Evolutionary conservation across 139 green algal genomes (phyloP).

Genomic region (Coelastrella sp.): DNA sequence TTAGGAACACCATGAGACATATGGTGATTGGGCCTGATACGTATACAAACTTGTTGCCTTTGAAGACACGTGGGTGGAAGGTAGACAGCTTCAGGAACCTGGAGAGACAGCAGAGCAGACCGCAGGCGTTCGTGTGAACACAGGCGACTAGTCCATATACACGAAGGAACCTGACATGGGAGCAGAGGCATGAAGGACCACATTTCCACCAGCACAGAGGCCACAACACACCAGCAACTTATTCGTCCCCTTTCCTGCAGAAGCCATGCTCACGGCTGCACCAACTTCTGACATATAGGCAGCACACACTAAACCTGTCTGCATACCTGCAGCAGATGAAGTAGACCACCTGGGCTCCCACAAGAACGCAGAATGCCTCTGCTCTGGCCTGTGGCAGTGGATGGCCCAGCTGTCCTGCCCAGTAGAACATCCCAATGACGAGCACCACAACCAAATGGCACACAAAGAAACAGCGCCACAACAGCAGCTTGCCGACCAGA

Average conservation of each 20-base stretch:
- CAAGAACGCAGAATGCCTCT: conserved; percentile 56
- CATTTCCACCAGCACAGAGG: too few species aligned
- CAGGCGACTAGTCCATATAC: too few species aligned
- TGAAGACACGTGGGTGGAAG: conserved; percentile 45
- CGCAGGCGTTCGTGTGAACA: too few species aligned
- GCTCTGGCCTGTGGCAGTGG: conserved; percentile 24
- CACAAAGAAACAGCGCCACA: conserved; percentile 62
- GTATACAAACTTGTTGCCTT: conserved; percentile 30
- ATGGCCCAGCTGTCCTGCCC: background rate
- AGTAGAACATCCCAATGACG: conserved; percentile 54
- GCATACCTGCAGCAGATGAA: conserved; percentile 38
- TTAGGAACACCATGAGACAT: conserved; percentile 42
- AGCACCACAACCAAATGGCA: conserved; percentile 48
- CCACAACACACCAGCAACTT: too few species aligned
- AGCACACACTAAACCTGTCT: too few species aligned
- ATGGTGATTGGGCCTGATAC: background rate
- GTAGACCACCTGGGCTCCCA: conserved; percentile 39
- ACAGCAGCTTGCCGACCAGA: conserved; percentile 62
- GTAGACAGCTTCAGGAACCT: conserved; percentile 47
- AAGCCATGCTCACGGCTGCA: too few species aligned
- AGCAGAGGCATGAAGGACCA: too few species aligned
- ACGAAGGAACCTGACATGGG: too few species aligned
- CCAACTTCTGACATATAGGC: too few species aligned
- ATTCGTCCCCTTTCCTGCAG: too few species aligned
- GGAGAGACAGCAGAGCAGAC: too few species aligned